Evolutionary conservation across 148 eudicot species (phyloP).

Genomic region (Persicaria maculosa): DNA sequence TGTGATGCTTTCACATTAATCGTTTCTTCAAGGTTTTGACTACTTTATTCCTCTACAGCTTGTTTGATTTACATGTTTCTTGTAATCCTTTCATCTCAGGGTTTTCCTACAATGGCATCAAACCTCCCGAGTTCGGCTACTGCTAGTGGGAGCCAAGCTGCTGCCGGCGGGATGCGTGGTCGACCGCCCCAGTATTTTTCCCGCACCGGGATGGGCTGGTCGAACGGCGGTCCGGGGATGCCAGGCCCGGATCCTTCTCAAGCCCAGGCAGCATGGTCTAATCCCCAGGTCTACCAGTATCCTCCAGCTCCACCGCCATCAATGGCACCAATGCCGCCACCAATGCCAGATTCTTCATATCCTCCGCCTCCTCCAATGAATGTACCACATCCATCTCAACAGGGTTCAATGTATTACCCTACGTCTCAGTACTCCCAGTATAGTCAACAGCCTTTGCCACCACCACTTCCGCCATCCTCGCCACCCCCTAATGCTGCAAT

Average conservation of each 20-base stretch:
- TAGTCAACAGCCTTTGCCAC: slow-evolving; percentile 46
- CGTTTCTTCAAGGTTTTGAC: not conserved
- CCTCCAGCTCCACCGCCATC: slow-evolving; percentile 61
- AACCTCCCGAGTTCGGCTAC: slow-evolving; percentile 2
- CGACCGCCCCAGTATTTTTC: slow-evolving; percentile 11
- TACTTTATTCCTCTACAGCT: not conserved
- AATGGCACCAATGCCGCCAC: slow-evolving; percentile 9
- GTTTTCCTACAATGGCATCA: slow-evolving; percentile 10
- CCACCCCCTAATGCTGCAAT: slow-evolving; percentile 22
- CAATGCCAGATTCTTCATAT: slow-evolving; percentile 50
- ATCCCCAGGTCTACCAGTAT: slow-evolving; percentile 28
- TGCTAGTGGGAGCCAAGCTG: slow-evolving; percentile 6
- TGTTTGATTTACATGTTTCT: not conserved
- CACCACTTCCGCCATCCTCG: slow-evolving; percentile 63
- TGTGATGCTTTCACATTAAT: not conserved
- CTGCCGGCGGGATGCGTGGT: slow-evolving; percentile 6
- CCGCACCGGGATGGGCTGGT: slow-evolving; percentile 9
- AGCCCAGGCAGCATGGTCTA: not conserved
- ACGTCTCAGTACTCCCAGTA: slow-evolving; percentile 74
- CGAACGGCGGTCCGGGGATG: slow-evolving; percentile 5
- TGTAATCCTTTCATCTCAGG: not conserved
- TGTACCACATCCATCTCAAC: slow-evolving; percentile 37
- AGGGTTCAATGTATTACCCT: slow-evolving; percentile 49
- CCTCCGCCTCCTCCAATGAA: slow-evolving; percentile 45
- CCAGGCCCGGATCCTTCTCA: slow-evolving; percentile 3